phyloP scores from a whole-genome alignment of 176 grass and related monocot genomes.

The Miscanthus lutarioriparius region DNA sequence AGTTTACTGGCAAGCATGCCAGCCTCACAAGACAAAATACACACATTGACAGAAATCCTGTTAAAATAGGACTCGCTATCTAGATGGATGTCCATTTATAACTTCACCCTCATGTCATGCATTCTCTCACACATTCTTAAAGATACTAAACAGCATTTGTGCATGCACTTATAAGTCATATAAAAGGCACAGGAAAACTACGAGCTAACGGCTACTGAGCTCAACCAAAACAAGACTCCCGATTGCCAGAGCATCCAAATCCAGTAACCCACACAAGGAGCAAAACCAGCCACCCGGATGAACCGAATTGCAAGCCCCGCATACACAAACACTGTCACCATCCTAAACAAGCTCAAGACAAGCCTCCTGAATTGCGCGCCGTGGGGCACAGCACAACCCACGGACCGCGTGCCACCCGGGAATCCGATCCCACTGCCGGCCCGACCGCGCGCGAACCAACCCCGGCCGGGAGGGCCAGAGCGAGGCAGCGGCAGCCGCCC shows the following conservation, averaged over 20 bases:
- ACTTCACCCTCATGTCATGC: neutral
- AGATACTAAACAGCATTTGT: neutral
- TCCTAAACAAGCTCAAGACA: neutral
- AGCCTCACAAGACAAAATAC: neutral
- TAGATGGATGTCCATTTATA: neutral
- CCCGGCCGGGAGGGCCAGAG: no score
- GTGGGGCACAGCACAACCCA: neutral
- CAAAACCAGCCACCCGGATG: neutral
- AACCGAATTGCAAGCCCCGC: slow-evolving; percentile 13
- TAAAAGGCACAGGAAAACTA: neutral
- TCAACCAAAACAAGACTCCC: neutral
- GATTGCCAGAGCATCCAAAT: neutral
- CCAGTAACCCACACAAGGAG: neutral
- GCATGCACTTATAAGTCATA: neutral
- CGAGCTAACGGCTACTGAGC: neutral
- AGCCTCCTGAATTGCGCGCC: neutral
- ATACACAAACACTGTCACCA: neutral
- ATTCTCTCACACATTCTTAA: neutral
- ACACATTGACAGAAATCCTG: neutral
- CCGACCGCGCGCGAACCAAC: neutral
- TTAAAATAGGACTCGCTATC: neutral
- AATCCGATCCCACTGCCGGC: neutral
- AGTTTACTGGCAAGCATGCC: neutral
- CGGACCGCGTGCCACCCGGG: neutral
- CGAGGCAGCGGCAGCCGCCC: neutral